Conservation (phyloP, 2,329 filamentous ascomycete genomes). For the Didymosphaeria variabile region DNA sequence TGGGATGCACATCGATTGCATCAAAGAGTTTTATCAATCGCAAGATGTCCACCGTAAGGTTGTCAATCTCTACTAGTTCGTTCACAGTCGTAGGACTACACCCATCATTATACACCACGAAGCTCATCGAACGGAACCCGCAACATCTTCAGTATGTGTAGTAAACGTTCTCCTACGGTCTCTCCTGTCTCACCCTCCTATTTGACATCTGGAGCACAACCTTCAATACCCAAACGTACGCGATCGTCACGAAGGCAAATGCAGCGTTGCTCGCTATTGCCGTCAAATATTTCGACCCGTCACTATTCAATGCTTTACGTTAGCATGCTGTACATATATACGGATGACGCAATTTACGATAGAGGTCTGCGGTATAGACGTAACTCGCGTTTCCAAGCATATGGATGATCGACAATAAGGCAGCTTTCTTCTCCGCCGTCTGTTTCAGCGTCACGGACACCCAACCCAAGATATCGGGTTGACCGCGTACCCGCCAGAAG, state of each 20-base stretch:
- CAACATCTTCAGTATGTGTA: not conserved
- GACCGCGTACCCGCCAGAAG: constrained; percentile 46
- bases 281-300: constrained; percentile 44
- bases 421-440: constrained; percentile 58
- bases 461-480: constrained; percentile 58
- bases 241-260: constrained; percentile 38
- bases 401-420: constrained; percentile 18
- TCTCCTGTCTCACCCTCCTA: not conserved
- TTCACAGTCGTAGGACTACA: not conserved
- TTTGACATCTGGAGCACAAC: constrained; percentile 32
- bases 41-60: not conserved
- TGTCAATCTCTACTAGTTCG: not conserved
- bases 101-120: not conserved
- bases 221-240: constrained; percentile 33
- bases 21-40: not conserved
- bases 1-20: not conserved
- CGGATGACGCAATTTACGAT: not conserved
- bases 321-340: not conserved
- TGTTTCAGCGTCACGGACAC: constrained; percentile 53
- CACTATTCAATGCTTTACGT: constrained; percentile 28
- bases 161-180: not conserved
- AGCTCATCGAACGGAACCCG: not conserved
- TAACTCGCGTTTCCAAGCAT: not conserved
- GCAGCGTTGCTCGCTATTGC: constrained; percentile 43
- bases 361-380: not conserved